Evolutionary conservation across 2,329 filamentous ascomycete species (phyloP).

Genomic region (Trichoderma sp.): DNA sequence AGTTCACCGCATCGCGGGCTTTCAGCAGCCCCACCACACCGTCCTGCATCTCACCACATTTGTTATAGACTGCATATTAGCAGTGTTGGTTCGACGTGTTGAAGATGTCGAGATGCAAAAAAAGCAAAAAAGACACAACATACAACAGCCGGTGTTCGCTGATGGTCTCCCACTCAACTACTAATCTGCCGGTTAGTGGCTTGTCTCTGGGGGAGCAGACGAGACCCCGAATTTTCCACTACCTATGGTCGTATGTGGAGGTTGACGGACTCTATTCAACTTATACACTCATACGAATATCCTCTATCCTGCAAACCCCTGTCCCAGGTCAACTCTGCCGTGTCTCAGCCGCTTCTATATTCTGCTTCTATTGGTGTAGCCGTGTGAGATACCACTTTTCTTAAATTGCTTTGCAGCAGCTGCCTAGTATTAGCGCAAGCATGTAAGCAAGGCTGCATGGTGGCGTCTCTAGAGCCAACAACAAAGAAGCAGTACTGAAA

Average conservation of each 20-base stretch:
- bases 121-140: not conserved
- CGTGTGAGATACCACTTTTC: too few relatives aligned
- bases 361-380: too few relatives aligned
- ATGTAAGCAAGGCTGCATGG: too few relatives aligned
- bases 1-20: too few relatives aligned
- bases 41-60: not conserved
- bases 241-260: not conserved
- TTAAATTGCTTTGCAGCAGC: too few relatives aligned
- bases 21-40: too few relatives aligned
- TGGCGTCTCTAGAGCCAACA: too few relatives aligned
- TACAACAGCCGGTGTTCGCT: not conserved
- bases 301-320: not conserved
- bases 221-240: not conserved
- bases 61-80: not conserved
- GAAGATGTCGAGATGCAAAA: not conserved
- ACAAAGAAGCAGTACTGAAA: too few relatives aligned
- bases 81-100: not conserved
- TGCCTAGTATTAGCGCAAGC: too few relatives aligned
- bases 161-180: not conserved
- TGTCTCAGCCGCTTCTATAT: too few relatives aligned
- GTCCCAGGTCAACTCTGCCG: too few relatives aligned
- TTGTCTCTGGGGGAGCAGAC: not conserved
- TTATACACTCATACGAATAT: not conserved
- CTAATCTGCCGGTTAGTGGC: not conserved
- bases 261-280: not conserved